Percentiles rank a stretch among this genome's conserved stretches.
Evolutionary conservation across 495 filamentous ascomycete genomes (phyloP).

Genomic region (Hypoxylon trugodes): DNA sequence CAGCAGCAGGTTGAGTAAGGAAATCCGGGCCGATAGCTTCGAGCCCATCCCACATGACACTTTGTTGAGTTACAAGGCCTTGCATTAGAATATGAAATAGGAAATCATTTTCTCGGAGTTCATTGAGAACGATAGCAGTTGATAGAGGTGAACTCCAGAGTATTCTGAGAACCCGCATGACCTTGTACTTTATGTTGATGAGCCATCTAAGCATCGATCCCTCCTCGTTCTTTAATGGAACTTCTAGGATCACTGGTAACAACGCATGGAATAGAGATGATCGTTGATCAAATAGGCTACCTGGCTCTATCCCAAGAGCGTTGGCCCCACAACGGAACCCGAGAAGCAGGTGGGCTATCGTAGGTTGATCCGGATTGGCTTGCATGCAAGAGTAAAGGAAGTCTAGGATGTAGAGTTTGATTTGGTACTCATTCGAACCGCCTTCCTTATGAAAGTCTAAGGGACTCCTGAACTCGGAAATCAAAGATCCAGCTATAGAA

Average conservation of each 20-base stretch:
- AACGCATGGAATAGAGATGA: constrained; percentile 85
- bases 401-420: constrained; percentile 80
- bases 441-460: constrained; percentile 70
- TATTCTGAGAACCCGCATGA: constrained; percentile 77
- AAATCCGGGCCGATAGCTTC: constrained; percentile 63
- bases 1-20: constrained; percentile 67
- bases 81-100: constrained; percentile 72
- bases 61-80: constrained; percentile 69
- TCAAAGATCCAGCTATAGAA: constrained; percentile 71
- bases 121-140: constrained; percentile 71
- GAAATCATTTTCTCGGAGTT: constrained; percentile 79
- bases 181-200: constrained; percentile 73
- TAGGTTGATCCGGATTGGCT: constrained; percentile 73
- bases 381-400: constrained; percentile 82
- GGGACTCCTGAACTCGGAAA: constrained; percentile 68
- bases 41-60: constrained; percentile 73
- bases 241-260: constrained; percentile 68
- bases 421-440: constrained; percentile 70
- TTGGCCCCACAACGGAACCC: constrained; percentile 80
- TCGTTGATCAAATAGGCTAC: constrained; percentile 69
- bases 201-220: constrained; percentile 72
- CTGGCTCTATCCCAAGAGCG: constrained; percentile 67
- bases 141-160: constrained; percentile 90
- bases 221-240: constrained; percentile 68
- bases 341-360: constrained; percentile 87